These are phyloP conservation scores for Raddia guianensis DNA, from an alignment of 176 grass and related monocot genomes.

Conservation along the genomic window DNA sequence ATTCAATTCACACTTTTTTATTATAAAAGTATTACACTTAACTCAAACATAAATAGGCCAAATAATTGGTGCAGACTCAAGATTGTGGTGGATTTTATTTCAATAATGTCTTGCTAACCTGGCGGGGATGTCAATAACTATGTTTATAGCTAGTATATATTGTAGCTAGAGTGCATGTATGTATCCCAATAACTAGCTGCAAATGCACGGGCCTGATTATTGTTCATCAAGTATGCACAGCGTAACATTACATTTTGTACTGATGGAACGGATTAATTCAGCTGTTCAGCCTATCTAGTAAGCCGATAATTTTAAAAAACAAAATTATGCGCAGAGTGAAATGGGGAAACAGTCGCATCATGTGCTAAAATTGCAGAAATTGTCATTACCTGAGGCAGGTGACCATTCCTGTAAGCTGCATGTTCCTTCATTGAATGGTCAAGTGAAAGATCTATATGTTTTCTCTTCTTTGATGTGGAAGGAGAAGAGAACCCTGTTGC, in stretches of 20 bases:
- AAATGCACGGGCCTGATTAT: not conserved
- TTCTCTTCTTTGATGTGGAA: conserved; percentile 76
- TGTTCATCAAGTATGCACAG: not conserved
- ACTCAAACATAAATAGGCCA: conserved; percentile 15
- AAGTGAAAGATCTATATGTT: conserved; percentile 63
- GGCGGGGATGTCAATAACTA: not conserved
- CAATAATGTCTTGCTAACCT: not conserved
- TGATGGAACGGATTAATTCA: conserved; percentile 16
- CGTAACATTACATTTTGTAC: conserved; percentile 14
- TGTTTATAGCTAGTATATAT: not conserved
- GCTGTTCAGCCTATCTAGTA: conserved; percentile 27
- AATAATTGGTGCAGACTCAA: not conserved
- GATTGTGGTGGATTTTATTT: not conserved
- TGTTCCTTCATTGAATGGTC: conserved; percentile 59
- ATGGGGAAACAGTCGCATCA: conserved; percentile 6
- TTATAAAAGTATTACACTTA: not conserved
- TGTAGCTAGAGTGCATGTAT: too few relatives aligned
- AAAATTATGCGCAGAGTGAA: conserved; percentile 23
- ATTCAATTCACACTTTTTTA: conserved; percentile 2
- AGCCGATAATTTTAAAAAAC: conserved; percentile 35
- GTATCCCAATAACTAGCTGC: conserved; percentile 11
- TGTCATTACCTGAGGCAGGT: conserved; percentile 63
- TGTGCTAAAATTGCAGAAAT: conserved; percentile 31
- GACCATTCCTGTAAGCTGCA: conserved; percentile 45
- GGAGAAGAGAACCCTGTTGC: conserved; percentile 67